A percentile compares a stretch with the other conserved stretches of the same genome.
Evolutionary conservation across 73 alveolate genomes (phyloP).

Genomic region (Symbiodinium pilosum): DNA sequence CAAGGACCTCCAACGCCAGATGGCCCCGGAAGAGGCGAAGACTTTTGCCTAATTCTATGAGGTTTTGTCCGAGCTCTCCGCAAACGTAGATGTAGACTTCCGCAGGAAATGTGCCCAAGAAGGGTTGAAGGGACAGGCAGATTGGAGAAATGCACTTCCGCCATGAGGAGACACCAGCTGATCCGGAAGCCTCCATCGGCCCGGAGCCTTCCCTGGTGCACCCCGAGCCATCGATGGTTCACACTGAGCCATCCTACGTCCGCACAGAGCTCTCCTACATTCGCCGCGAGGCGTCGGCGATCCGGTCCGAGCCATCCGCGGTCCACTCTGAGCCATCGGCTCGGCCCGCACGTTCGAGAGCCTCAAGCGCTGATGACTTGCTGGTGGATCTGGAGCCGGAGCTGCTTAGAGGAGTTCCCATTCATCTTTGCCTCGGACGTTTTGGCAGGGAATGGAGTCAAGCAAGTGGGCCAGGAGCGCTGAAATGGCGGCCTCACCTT

Average conservation of each 20-base stretch:
- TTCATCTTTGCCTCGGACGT: neutral
- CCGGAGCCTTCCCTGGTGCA: no score
- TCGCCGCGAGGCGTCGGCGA: no score
- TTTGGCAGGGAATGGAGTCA: slow-evolving; percentile 13
- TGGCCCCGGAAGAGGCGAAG: neutral
- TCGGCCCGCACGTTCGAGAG: neutral
- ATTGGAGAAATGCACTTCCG: no score
- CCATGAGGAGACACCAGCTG: no score
- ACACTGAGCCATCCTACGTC: neutral
- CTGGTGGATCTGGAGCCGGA: neutral
- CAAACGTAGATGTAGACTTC: no score
- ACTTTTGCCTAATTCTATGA: no score
- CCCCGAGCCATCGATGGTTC: neutral
- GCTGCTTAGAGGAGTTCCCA: neutral
- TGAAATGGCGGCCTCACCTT: neutral
- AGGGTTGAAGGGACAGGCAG: no score
- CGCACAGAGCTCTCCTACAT: neutral
- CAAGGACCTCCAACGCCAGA: neutral
- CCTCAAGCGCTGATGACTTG: neutral
- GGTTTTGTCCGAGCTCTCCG: no score
- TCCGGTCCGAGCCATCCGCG: neutral
- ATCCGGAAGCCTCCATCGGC: no score
- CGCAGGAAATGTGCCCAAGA: no score
- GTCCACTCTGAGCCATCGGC: neutral
- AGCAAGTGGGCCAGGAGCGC: neutral